phyloP scores from a whole-genome alignment of 163 green algal genomes.

The Scenedesmus sp. region DNA sequence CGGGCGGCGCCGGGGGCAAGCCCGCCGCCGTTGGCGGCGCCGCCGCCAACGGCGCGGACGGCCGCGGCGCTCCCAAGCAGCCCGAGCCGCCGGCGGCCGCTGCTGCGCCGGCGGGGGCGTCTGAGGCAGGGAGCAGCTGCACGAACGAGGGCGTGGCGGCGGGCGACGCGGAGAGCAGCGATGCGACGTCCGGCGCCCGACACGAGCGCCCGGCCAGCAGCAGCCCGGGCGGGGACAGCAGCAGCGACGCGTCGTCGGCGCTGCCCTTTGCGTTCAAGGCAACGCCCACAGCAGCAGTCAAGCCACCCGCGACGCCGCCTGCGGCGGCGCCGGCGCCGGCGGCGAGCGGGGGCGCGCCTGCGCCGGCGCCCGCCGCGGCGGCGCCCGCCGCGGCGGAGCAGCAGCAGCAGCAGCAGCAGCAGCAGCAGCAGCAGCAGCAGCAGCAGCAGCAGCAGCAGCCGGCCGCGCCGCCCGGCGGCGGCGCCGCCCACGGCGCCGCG shows the following conservation, averaged over 20 bases:
- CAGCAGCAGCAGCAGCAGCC: conserved; percentile 23
- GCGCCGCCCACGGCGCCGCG: no score
- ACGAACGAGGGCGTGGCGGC: background rate
- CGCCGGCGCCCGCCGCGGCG: background rate
- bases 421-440: background rate
- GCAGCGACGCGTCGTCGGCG: background rate
- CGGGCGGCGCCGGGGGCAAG: no score
- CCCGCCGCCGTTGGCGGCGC: no score
- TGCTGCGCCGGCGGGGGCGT: background rate
- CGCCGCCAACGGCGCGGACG: no score
- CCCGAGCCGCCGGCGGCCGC: background rate
- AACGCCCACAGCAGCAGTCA: background rate
- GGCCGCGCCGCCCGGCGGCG: no score
- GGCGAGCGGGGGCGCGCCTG: no score
- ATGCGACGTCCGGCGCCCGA: no score
- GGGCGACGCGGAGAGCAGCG: no score
- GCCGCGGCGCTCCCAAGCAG: no score
- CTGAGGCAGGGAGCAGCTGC: background rate
- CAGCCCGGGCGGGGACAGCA: background rate
- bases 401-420: background rate
- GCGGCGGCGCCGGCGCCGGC: no score
- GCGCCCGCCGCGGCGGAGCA: background rate
- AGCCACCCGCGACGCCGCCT: background rate
- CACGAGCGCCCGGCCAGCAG: no score
- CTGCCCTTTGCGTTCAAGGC: background rate